phyloP scores from a whole-genome alignment of 1,284 basidiomycete genomes.

The Cutaneotrichosporon mucoides region DNA sequence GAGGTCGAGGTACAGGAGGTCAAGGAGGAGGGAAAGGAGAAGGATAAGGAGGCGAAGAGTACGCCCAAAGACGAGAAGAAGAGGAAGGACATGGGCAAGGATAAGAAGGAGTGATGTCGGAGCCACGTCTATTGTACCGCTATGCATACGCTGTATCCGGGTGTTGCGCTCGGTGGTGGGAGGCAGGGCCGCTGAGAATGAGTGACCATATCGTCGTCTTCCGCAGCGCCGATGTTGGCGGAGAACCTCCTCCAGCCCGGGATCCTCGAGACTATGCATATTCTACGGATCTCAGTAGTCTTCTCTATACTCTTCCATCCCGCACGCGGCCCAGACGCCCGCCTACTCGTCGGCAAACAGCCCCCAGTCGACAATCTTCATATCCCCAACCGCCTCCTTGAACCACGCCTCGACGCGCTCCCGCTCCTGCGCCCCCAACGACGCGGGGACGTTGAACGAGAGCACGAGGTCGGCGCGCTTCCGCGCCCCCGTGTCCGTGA shows the following conservation, averaged over 20 bases:
- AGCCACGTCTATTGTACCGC: not conserved
- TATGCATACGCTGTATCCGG: conserved; percentile 1
- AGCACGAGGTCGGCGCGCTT: conserved; percentile 74
- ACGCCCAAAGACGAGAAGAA: no score
- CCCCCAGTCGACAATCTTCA: conserved; percentile 62
- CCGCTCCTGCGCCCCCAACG: conserved; percentile 31
- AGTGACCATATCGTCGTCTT: no score
- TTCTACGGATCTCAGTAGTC: no score
- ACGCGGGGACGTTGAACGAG: conserved; percentile 64
- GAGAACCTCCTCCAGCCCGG: no score
- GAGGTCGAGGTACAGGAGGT: not conserved
- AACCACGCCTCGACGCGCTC: conserved; percentile 42
- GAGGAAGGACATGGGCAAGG: not conserved
- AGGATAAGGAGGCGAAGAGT: no score
- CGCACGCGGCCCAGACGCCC: no score
- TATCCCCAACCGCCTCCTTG: conserved; percentile 1
- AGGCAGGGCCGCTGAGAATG: no score
- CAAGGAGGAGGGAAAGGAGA: not conserved
- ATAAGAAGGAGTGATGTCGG: not conserved
- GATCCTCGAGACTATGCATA: no score
- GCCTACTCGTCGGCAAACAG: conserved; percentile 57
- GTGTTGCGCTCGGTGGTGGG: not conserved
- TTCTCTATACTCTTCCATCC: no score
- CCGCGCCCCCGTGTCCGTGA: conserved; percentile 33
- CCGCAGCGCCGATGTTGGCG: no score